Conservation (phyloP, 1,284 basidiomycete species). For the Fomitopsis schrenkii region DNA sequence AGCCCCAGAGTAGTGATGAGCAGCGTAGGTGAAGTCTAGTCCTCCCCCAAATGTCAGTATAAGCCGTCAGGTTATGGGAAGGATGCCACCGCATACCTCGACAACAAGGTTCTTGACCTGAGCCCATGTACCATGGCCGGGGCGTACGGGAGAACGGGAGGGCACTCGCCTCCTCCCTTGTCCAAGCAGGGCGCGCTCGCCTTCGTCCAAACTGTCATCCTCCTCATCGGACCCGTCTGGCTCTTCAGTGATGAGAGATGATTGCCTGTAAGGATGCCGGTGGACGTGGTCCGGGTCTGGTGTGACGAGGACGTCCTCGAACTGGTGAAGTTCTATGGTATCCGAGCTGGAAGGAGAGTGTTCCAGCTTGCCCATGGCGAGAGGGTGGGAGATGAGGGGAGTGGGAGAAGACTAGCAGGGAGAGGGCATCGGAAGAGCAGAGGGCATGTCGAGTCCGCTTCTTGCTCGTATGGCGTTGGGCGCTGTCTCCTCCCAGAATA, state of each 20-base stretch:
- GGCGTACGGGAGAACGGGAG: slow-evolving; percentile 11
- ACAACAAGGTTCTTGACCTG: slow-evolving; percentile 58
- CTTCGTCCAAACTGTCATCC: slow-evolving; percentile 30
- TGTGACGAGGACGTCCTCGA: slow-evolving; percentile 29
- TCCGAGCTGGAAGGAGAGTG: slow-evolving; percentile 18
- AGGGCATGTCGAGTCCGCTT: too few relatives aligned
- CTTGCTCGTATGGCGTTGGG: too few relatives aligned
- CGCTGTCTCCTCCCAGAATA: not conserved
- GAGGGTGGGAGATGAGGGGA: not conserved
- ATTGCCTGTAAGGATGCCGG: slow-evolving; percentile 7
- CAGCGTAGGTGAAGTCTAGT: slow-evolving; percentile 68
- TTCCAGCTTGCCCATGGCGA: not conserved
- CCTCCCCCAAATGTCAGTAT: not conserved
- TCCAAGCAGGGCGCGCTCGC: slow-evolving; percentile 30
- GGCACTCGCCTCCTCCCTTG: slow-evolving; percentile 12
- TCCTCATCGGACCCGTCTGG: slow-evolving; percentile 23
- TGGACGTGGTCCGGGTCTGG: slow-evolving; percentile 19
- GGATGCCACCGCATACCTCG: slow-evolving; percentile 45
- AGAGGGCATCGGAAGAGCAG: too few relatives aligned
- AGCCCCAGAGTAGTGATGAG: slow-evolving; percentile 70
- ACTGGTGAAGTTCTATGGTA: slow-evolving; percentile 34
- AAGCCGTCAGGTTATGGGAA: not conserved
- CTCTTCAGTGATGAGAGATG: slow-evolving; percentile 13
- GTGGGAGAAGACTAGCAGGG: too few relatives aligned
- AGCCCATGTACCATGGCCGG: slow-evolving; percentile 33